Base-by-base conservation (phyloP, 306 rosid genomes). In the Spatholobus suberectus region DNA sequence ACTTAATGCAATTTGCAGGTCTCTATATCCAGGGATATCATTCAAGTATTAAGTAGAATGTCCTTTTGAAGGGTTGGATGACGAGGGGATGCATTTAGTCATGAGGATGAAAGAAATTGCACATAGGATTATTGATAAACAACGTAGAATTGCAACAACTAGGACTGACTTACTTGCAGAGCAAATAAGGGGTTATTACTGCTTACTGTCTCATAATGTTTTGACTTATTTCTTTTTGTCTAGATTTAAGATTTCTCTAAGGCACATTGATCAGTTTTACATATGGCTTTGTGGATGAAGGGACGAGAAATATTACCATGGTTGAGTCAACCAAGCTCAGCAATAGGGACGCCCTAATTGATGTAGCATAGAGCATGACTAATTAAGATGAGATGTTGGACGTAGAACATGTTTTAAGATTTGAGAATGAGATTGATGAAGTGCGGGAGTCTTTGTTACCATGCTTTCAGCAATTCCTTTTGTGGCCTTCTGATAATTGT, bases 51-150 rank as follows among this genome's bases (percentile, higher is more conserved):
- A 67, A 87, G 93, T 73, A 88, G 89, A 89, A 87, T 93, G 82
- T 84, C 97, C 8, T 84, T n/a, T 83, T 80, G 91, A 88, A 47
- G 91, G 91, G 23, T 88, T 93, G 85, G 94, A 92, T 75, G 92
- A 90, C 58, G 92, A 90, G 52, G 88, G 84, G 82, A 51, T 81
- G 86, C 91, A 87, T 58, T 85, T 85, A 76, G 77, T 96, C 38
- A 73, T 78, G 86, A 92, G 90, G 87, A 80, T 96, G 96, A 93
- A 90, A 78, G 98, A 92, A 71, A 88, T 96, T 87, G 94, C 92
- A 0, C 85, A 78, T 46, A 90, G 90, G 73, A 75, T 94, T 85
- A 79, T 89, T 65, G 88, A 82, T 76, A 91, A 91, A 77, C 94
- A 92, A 73, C 93, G 93, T 14, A 83, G 68, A 85, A 90, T 88